A percentile compares a stretch with the other conserved stretches of the same genome.
Evolutionary conservation across 176 grass and related monocot genomes (phyloP).

Genomic region (Rhynchospora pubera): DNA sequence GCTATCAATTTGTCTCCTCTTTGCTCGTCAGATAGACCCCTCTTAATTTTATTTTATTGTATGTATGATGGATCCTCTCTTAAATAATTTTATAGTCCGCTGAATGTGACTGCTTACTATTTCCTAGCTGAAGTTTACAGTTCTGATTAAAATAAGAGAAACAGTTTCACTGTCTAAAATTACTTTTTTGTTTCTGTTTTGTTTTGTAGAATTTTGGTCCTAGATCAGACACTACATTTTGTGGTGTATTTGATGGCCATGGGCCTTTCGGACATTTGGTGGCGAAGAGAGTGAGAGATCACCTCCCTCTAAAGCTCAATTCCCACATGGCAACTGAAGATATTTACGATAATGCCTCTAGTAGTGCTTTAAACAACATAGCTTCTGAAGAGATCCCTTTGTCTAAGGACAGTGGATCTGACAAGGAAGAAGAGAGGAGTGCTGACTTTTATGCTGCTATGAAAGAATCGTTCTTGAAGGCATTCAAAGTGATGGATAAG

Average conservation of each 20-base stretch:
- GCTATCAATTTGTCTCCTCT: constrained; percentile 15
- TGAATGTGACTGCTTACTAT: background rate
- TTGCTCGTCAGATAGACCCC: constrained; percentile 22
- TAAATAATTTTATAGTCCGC: background rate
- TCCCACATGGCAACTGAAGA: constrained; percentile 39
- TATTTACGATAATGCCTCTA: constrained; percentile 31
- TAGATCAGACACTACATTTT: constrained; percentile 60
- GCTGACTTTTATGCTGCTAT: constrained; percentile 39
- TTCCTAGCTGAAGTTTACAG: background rate
- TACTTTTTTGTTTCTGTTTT: constrained; percentile 5
- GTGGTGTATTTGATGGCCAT: constrained; percentile 95
- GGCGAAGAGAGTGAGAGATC: constrained; percentile 86
- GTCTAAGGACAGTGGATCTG: constrained; percentile 22
- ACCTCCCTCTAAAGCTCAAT: constrained; percentile 61
- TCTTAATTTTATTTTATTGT: constrained; percentile 16
- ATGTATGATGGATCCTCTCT: constrained; percentile 9
- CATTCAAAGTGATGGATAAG: constrained; percentile 70
- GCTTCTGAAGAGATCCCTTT: constrained; percentile 27
- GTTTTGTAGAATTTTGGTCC: constrained; percentile 66
- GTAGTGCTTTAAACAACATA: constrained; percentile 21
- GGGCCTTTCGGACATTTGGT: constrained; percentile 90
- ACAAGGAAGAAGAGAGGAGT: constrained; percentile 32
- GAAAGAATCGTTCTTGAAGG: constrained; percentile 53
- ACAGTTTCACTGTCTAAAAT: background rate
- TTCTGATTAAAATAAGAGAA: background rate